Base-by-base conservation (phyloP, 345 rosid genomes). In the Eutrema japonicum region DNA sequence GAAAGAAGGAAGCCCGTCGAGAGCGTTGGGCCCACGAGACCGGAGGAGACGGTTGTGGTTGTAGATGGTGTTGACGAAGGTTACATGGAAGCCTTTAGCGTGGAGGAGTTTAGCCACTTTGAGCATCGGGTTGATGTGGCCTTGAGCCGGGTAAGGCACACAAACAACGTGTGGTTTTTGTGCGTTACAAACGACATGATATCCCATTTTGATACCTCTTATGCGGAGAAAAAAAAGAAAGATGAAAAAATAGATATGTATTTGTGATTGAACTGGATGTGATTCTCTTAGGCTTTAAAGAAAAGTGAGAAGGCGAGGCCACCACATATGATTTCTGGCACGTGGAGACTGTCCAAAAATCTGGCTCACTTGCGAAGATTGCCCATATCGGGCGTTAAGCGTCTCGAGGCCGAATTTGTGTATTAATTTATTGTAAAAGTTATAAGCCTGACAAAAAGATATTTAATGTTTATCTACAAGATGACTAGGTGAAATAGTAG, bases 21-120 rank as follows among this genome's bases (percentile, higher is more conserved):
- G 72, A 2, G 84, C 67, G 40, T 72, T 51, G 5, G 67, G 32
- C 10, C 81, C 83, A 49, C 64, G 41, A 13, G 84, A 76, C 10
- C 61, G 70, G 46, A 78, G 66, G 13, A 84, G 49, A 29, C 82
- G 79, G 13, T 50, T 51, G 29, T 80, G 82, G 36, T 80, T 84
- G 62, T 64, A 80, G 36, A 78, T 65, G 1, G 83, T 84, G 82
- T 79, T 68, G 9, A 82, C 82, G 35, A 84, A 84, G 36, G 83
- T 84, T 38, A 84, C 68, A 32, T 82, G 73, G 51, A 84, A 82
- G 60, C 84, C 69, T 64, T 18, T 64, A 3, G 56, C 45, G 18
- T 64, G 55, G 16, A 64, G 45, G 30, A 64, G 69, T 35, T 64
- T 64, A 48, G 56, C 56, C 42, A 64, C 69, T 18, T 64, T 64